Conservation (phyloP, 768 basidiomycete species). For the Lentinula aciculospora region DNA sequence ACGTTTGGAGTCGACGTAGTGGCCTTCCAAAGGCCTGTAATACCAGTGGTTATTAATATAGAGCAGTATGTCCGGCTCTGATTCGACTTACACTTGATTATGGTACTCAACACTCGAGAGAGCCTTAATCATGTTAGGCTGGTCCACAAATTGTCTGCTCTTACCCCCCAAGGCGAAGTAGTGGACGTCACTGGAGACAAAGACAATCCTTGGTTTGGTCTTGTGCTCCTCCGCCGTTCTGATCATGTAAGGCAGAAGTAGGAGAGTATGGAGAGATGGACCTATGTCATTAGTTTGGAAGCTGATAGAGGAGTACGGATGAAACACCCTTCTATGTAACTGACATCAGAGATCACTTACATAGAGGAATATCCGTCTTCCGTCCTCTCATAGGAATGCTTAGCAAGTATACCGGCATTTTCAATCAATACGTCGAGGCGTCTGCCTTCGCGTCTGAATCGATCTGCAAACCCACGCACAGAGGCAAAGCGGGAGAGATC, state of each 20-base stretch:
- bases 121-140: slow-evolving; percentile 21
- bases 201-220: slow-evolving; percentile 29
- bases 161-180: slow-evolving; percentile 14
- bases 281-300: slow-evolving; percentile 44
- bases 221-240: slow-evolving; percentile 26
- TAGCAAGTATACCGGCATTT: slow-evolving; percentile 19
- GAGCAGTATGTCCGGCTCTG: no score
- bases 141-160: slow-evolving; percentile 18
- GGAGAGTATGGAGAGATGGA: slow-evolving; percentile 31
- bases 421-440: slow-evolving; percentile 23
- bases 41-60: no score
- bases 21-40: slow-evolving; percentile 12
- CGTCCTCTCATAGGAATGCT: neutral
- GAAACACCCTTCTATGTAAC: no score
- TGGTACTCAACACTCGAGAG: slow-evolving; percentile 27
- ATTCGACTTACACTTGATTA: slow-evolving; percentile 17
- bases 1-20: slow-evolving; percentile 33
- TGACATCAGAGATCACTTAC: neutral
- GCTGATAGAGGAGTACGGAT: no score
- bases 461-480: slow-evolving; percentile 21
- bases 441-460: slow-evolving; percentile 12
- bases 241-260: slow-evolving; percentile 36
- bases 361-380: neutral
- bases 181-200: slow-evolving; percentile 39
- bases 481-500: slow-evolving; percentile 23